Base-by-base conservation (phyloP, 352 stramenopile genomes). In the Phytophthora pini region DNA sequence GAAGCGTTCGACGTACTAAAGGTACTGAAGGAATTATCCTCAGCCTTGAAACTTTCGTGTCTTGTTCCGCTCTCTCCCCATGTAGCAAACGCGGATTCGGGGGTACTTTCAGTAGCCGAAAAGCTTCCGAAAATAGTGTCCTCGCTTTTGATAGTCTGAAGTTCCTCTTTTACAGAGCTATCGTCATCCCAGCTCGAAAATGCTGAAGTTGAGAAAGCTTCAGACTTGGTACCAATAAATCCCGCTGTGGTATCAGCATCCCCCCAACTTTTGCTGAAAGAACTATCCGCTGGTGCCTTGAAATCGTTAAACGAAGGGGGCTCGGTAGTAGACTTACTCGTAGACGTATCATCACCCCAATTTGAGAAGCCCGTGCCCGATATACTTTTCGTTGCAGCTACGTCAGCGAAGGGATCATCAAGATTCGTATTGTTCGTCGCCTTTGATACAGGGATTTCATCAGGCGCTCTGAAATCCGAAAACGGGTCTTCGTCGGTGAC, bases 401-500 rank as follows among this genome's bases (percentile, higher is more conserved):
- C 26, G 41, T 67, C 63, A 20, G 36, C 22, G 38, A 62, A 71
- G 7, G 63, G 44, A 31, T 71, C 56, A 8, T 67, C 57, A 4
- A 41, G 13, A 15, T 8, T 12, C 20, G 9, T 29, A 10, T 34
- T 56, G 32, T 49, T 40, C 8, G 17, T 50, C 31, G 34, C 11
- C 36, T 9, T 51, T 31, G n/a, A 43, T 38, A 12, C 8, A 57
- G 34, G 38, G 17, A 2, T 2, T 53, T 52, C 41, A 20, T 61
- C 26, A 46, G 55, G 32, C 31, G 56, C 31, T 15, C 56, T 60
- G 39, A 61, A 66, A 53, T 65, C 62, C 9, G 55, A 61, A 24
- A 70, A 70, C 10, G 62, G 62, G 29, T 64, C 56, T 41, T 61
- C 56, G 36, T 68, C 32, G 17, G 61, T 38, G 6, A 39, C 34